Percentiles rank a stretch among this genome's conserved stretches.
Evolutionary conservation across 2,329 filamentous ascomycete genomes (phyloP).

Genomic region (Nigrospora oryzae): DNA sequence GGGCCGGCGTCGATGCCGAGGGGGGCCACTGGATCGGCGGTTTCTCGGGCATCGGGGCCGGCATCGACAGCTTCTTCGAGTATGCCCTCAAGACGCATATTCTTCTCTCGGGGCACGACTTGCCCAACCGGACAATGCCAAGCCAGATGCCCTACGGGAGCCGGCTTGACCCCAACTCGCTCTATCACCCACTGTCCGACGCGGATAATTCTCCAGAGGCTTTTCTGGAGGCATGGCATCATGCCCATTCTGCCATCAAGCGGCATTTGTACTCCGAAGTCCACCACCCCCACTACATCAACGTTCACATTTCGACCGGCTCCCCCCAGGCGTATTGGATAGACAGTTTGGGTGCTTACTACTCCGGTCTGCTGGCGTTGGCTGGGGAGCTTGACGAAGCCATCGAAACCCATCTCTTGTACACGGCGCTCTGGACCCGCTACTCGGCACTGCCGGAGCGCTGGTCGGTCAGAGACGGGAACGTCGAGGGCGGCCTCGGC

Average conservation of each 20-base stretch:
- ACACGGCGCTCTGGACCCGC: conserved; percentile 88
- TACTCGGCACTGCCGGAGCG: conserved; percentile 91
- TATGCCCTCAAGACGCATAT: conserved; percentile 95
- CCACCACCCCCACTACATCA: conserved; percentile 87
- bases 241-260: conserved; percentile 79
- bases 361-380: conserved; percentile 77
- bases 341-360: conserved; percentile 92
- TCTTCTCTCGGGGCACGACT: conserved; percentile 67
- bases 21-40: conserved; percentile 81
- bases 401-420: conserved; percentile 79
- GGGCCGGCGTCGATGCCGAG: conserved; percentile 87
- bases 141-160: conserved; percentile 23
- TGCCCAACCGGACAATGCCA: conserved; percentile 42
- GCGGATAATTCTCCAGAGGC: conserved; percentile 65
- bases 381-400: conserved; percentile 89
- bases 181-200: conserved; percentile 51
- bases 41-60: conserved; percentile 90
- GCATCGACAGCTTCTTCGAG: conserved; percentile 97
- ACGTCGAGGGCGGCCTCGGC: conserved; percentile 75
- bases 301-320: conserved; percentile 80
- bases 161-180: conserved; percentile 56
- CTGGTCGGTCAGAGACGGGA: conserved; percentile 79
- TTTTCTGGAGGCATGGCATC: conserved; percentile 77
- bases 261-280: conserved; percentile 80
- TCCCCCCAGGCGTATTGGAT: conserved; percentile 90